These are phyloP conservation scores for Gossypium mustelinum DNA, from an alignment of 345 rosid genomes.

Conservation along the genomic window DNA sequence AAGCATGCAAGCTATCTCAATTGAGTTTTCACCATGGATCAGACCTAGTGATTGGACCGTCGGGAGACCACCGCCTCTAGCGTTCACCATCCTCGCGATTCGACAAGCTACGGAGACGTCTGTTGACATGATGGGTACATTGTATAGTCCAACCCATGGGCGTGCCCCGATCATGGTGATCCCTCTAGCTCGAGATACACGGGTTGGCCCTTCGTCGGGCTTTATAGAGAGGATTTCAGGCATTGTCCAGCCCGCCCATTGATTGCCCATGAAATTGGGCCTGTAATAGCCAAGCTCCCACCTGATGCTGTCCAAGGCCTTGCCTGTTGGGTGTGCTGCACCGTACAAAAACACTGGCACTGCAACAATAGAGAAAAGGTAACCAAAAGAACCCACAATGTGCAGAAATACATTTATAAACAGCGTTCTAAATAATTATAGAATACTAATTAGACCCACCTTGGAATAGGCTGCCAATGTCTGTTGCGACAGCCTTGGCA, in stretches of 20 bases:
- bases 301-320: constrained; percentile 49
- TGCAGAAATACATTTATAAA: not conserved
- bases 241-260: constrained; percentile 52
- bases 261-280: constrained; percentile 54
- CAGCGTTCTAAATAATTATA: not conserved
- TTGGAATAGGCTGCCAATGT: constrained; percentile 47
- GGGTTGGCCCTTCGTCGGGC: constrained; percentile 48
- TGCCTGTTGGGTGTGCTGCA: constrained; percentile 57
- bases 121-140: constrained; percentile 45
- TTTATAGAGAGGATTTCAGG: constrained; percentile 29
- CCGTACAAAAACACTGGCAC: constrained; percentile 56
- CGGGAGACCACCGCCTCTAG: constrained; percentile 62
- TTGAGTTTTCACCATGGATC: constrained; percentile 43
- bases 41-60: constrained; percentile 52
- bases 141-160: constrained; percentile 45
- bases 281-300: constrained; percentile 57
- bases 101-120: constrained; percentile 37
- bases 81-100: constrained; percentile 57
- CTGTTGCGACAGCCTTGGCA: constrained; percentile 51
- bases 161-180: constrained; percentile 53
- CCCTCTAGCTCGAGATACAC: constrained; percentile 39
- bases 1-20: constrained; percentile 61
- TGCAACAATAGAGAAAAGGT: constrained; percentile 18
- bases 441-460: constrained; percentile 25
- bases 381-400: not conserved